Evolutionary conservation across 1,284 basidiomycete genomes (phyloP).

Genomic region (Takashimella tepidaria): DNA sequence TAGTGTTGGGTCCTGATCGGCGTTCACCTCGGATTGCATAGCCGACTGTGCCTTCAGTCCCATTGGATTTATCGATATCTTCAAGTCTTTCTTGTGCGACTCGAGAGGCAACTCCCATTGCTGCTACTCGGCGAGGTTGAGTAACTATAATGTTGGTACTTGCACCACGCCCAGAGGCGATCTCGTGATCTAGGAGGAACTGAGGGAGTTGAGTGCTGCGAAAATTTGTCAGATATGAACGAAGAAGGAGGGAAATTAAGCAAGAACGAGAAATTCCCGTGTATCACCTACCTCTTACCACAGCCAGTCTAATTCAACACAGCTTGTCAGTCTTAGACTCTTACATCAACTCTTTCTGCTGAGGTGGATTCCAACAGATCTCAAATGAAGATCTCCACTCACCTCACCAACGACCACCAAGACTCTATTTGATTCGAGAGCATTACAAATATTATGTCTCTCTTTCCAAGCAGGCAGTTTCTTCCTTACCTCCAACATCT

Average conservation of each 20-base stretch:
- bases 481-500: constrained; percentile 57
- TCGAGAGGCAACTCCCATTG: constrained; percentile 80
- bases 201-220: constrained; percentile 63
- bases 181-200: constrained; percentile 77
- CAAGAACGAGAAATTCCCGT: no score
- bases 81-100: constrained; percentile 81
- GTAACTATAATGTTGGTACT: constrained; percentile 77
- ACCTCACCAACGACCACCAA: constrained; percentile 82
- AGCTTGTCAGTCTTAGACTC: no score
- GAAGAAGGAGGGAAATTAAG: no score
- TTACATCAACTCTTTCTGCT: no score
- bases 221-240: no score
- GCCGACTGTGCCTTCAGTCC: constrained; percentile 57
- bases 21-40: constrained; percentile 90
- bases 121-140: constrained; percentile 83
- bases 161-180: constrained; percentile 59
- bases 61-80: constrained; percentile 51
- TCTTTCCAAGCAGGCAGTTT: constrained; percentile 72
- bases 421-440: constrained; percentile 61
- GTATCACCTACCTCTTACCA: constrained; percentile 65
- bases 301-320: constrained; percentile 56
- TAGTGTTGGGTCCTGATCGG: constrained; percentile 61
- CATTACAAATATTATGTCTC: constrained; percentile 59
- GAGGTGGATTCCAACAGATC: no score
- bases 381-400: constrained; percentile 50